Conservation (phyloP, 257 asterid genomes). For the Nicotiana benthamiana region DNA sequence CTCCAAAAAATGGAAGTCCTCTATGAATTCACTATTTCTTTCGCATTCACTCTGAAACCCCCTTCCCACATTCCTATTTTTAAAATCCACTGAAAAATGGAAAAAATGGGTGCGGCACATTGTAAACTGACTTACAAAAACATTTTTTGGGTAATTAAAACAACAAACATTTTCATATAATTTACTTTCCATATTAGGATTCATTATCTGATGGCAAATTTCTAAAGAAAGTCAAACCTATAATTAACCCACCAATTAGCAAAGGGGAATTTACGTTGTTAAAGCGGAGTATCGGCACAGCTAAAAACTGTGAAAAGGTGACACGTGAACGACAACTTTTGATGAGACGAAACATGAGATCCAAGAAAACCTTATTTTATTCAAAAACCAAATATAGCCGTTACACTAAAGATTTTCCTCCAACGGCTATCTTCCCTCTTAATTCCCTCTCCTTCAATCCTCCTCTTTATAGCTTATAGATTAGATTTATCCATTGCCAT, state of each 20-base stretch:
- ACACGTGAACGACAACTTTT: neutral
- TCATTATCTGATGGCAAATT: neutral
- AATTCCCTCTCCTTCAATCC: neutral
- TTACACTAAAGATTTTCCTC: neutral
- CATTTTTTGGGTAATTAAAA: no score
- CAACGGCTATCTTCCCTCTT: slow-evolving; percentile 8
- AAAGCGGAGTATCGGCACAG: neutral
- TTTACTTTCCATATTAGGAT: neutral
- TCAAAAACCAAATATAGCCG: slow-evolving; percentile 19
- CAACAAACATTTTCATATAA: no score
- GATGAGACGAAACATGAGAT: neutral
- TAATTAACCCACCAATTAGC: neutral
- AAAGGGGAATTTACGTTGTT: neutral
- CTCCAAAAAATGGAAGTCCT: neutral
- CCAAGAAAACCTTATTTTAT: slow-evolving; percentile 12
- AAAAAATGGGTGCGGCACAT: no score
- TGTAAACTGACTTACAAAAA: no score
- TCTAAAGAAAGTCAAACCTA: neutral
- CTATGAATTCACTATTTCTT: neutral
- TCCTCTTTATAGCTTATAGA: slow-evolving; percentile 2
- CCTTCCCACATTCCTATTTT: no score
- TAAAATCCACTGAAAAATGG: no score
- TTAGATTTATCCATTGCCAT: neutral
- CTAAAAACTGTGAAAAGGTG: neutral
- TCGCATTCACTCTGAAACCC: no score